A percentile compares a stretch with the other conserved stretches of the same genome.
Conservation (phyloP, 331 rosid genomes). For the Acacia concinna region DNA sequence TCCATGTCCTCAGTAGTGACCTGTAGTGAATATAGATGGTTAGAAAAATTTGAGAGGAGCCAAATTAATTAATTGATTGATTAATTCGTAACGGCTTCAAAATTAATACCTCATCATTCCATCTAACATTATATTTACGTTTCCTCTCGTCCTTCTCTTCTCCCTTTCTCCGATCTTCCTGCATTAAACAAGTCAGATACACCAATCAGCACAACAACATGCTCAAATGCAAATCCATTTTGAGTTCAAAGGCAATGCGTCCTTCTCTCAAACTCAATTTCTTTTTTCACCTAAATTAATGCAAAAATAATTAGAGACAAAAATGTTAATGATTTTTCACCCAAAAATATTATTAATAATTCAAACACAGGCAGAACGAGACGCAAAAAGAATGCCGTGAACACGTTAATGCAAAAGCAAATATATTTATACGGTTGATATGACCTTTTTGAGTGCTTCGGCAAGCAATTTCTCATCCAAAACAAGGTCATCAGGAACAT, state of each 20-base stretch:
- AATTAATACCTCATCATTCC: slow-evolving; percentile 59
- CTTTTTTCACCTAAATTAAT: background rate
- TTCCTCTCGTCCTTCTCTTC: slow-evolving; percentile 79
- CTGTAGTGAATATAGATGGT: slow-evolving; percentile 14
- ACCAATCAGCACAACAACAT: slow-evolving; percentile 1
- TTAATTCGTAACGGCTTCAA: background rate
- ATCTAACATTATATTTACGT: slow-evolving; percentile 71
- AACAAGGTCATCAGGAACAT: slow-evolving; percentile 40
- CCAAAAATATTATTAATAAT: background rate
- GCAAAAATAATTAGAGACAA: background rate
- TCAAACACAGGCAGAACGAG: background rate
- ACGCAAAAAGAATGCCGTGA: background rate
- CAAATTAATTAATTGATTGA: background rate
- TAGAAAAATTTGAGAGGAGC: background rate
- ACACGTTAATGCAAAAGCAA: background rate
- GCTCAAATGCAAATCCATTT: background rate
- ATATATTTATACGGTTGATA: background rate
- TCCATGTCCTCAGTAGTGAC: slow-evolving; percentile 80
- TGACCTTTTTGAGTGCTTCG: slow-evolving; percentile 45
- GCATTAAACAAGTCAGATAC: slow-evolving; percentile 21
- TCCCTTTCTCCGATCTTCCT: slow-evolving; percentile 72
- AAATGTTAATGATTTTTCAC: background rate
- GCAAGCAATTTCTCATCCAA: slow-evolving; percentile 40
- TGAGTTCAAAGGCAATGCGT: background rate
- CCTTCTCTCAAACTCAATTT: background rate